Percentiles rank a stretch among this genome's conserved stretches.
These are phyloP conservation scores for Rubus idaeus DNA, from an alignment of 306 rosid genomes.

Conservation along the genomic window DNA sequence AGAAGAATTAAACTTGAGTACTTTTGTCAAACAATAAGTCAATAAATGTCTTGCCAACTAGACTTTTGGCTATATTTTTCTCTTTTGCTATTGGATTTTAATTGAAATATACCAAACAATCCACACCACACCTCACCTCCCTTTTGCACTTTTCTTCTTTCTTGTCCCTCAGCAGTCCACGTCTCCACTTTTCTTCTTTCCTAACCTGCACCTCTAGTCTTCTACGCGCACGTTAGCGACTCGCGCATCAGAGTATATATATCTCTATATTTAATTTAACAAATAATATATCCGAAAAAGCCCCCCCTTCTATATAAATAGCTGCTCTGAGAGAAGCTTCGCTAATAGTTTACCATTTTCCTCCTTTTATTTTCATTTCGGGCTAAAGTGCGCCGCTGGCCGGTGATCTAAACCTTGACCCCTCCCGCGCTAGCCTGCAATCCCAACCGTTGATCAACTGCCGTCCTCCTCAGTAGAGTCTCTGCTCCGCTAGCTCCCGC, in stretches of 20 bases:
- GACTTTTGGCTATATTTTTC: too few species aligned
- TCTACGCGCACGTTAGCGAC: neutral
- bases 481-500: neutral
- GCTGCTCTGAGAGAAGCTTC: neutral
- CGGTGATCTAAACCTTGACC: conserved; percentile 14
- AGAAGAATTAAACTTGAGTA: too few species aligned
- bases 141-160: neutral
- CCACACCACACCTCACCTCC: neutral
- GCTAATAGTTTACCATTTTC: too few species aligned
- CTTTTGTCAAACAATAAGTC: too few species aligned
- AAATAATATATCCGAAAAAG: neutral
- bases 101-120: conserved; percentile 3
- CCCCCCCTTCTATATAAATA: neutral
- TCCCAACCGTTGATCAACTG: conserved; percentile 20
- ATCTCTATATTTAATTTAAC: neutral
- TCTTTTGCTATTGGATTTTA: neutral
- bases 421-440: neutral
- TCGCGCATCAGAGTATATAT: too few species aligned
- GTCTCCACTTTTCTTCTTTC: neutral
- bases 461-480: neutral
- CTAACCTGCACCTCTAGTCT: neutral
- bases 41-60: too few species aligned
- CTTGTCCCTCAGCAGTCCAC: neutral
- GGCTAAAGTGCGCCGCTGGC: conserved; percentile 43
- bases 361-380: neutral